Evolutionary conservation across 495 filamentous ascomycete genomes (phyloP).

Genomic region (Xylaria longipes): DNA sequence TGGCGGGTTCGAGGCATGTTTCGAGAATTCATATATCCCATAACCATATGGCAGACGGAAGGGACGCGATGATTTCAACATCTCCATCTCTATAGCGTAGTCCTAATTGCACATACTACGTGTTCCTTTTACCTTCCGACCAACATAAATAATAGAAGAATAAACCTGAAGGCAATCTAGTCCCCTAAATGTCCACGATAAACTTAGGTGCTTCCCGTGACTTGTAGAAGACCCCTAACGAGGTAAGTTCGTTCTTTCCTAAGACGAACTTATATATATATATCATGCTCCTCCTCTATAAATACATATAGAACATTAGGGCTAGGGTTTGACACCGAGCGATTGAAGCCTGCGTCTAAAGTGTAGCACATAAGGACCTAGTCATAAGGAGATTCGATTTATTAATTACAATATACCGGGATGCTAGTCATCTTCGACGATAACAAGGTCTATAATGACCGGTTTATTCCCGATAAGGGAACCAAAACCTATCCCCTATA

Average conservation of each 20-base stretch:
- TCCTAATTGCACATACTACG: neutral
- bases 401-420: neutral
- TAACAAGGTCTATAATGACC: neutral
- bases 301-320: neutral
- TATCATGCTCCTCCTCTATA: neutral
- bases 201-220: neutral
- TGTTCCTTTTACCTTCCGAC: neutral
- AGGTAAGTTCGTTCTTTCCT: neutral
- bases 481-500: neutral
- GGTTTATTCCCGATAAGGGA: neutral
- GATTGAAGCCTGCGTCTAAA: neutral
- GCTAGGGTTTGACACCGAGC: neutral
- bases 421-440: neutral
- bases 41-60: neutral
- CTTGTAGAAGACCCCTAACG: neutral
- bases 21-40: neutral
- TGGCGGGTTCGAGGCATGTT: neutral
- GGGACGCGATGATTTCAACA: neutral
- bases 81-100: neutral
- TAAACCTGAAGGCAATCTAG: neutral
- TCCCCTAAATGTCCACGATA: neutral
- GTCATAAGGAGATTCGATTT: neutral
- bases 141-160: neutral
- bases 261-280: neutral
- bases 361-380: neutral